Conservation (phyloP, 2,329 filamentous ascomycete species). For the Diaporthe sp. region DNA sequence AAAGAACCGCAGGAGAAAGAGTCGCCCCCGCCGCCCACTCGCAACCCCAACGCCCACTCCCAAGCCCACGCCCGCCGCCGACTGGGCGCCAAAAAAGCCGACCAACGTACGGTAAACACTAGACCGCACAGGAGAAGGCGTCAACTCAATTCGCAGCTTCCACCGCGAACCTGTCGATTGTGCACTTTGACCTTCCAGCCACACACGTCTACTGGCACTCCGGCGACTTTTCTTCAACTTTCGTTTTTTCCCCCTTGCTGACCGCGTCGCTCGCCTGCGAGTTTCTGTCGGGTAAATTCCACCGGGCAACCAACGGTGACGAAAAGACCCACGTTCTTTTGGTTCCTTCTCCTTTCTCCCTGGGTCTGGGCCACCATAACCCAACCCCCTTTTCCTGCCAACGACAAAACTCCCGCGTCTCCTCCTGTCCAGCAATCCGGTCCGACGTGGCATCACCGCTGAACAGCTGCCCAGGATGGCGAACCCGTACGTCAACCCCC, state of each 20-base stretch:
- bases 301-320: constrained; percentile 39
- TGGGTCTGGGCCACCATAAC: constrained; percentile 37
- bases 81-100: constrained; percentile 32
- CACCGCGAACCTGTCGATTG: constrained; percentile 18
- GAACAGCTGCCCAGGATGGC: constrained; percentile 40
- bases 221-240: constrained; percentile 13
- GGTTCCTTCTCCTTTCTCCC: constrained; percentile 39
- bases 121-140: constrained; percentile 21
- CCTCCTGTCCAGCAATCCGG: constrained; percentile 30
- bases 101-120: constrained; percentile 36
- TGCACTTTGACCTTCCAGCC: constrained; percentile 7
- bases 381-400: constrained; percentile 34
- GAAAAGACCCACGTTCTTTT: constrained; percentile 41
- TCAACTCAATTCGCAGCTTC: constrained; percentile 27
- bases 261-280: constrained; percentile 22
- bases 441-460: constrained; percentile 35
- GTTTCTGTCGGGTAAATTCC: constrained; percentile 35
- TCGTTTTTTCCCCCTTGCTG: constrained; percentile 19
- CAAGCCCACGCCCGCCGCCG: constrained; percentile 21
- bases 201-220: neutral
- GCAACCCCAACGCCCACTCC: constrained; percentile 7
- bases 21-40: constrained; percentile 22
- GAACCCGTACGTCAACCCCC: constrained; percentile 39
- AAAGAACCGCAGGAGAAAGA: constrained; percentile 16
- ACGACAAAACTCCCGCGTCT: constrained; percentile 26